These are phyloP conservation scores for Penicillium brasilianum DNA, from an alignment of 2,329 filamentous ascomycete genomes.

Conservation along the genomic window DNA sequence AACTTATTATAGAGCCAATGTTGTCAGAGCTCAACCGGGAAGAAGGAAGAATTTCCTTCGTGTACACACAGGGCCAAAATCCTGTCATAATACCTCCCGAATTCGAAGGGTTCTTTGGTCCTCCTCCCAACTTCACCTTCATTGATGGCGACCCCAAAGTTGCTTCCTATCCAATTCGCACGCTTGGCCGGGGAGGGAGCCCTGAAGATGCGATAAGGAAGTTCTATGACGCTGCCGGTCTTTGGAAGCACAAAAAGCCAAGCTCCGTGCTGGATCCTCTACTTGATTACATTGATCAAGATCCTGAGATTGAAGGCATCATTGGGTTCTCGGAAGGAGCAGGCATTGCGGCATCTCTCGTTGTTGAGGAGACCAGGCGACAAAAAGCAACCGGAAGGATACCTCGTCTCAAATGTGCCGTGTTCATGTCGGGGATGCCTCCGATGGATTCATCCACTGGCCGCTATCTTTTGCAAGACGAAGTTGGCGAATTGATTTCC, in stretches of 20 bases:
- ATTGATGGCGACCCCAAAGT: conserved; percentile 8
- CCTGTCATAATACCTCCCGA: conserved; percentile 19
- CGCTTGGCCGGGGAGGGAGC: conserved; percentile 1
- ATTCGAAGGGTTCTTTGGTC: conserved; percentile 29
- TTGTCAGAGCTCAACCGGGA: conserved; percentile 16
- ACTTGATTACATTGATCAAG: conserved; percentile 24
- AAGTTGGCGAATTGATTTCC: conserved; percentile 25
- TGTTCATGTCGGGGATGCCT: conserved; percentile 33
- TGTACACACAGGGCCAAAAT: conserved; percentile 25
- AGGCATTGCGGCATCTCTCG: conserved; percentile 29
- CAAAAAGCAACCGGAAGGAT: conserved; percentile 19
- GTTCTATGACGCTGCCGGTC: not conserved
- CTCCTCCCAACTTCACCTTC: conserved; percentile 30
- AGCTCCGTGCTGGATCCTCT: conserved; percentile 21
- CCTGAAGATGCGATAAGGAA: conserved; percentile 25
- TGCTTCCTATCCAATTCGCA: not conserved
- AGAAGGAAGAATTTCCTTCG: conserved; percentile 23
- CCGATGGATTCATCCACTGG: conserved; percentile 25
- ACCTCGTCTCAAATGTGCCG: conserved; percentile 30
- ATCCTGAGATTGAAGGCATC: conserved; percentile 32
- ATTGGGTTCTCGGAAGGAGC: conserved; percentile 36
- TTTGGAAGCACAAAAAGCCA: conserved; percentile 1
- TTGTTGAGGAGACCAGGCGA: conserved; percentile 30
- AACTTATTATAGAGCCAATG: conserved; percentile 13
- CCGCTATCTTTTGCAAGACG: conserved; percentile 24